Conservation (phyloP, 163 green algal species). For the Scenedesmus sp. region DNA sequence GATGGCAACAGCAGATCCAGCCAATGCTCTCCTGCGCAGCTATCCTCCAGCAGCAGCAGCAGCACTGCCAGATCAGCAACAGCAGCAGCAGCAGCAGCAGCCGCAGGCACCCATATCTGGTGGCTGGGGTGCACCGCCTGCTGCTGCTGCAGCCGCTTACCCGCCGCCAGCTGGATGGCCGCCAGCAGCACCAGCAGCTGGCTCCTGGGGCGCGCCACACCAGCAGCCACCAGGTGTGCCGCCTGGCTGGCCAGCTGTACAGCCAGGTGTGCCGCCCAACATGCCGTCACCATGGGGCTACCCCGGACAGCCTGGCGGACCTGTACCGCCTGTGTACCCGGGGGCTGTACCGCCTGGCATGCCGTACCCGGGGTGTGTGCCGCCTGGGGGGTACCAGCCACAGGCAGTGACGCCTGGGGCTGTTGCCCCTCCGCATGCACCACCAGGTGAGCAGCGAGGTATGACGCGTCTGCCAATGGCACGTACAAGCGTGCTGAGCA, state of each 20-base stretch:
- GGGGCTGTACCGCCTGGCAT: neutral
- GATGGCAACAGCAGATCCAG: constrained; percentile 46
- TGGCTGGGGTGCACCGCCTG: neutral
- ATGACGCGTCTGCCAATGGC: neutral
- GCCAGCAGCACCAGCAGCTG: neutral
- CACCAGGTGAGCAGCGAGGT: neutral
- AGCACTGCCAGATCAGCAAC: neutral
- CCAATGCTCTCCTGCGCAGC: constrained; percentile 11
- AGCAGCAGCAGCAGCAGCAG: constrained; percentile 30
- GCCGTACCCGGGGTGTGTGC: neutral
- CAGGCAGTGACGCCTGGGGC: neutral
- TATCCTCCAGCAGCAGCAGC: constrained; percentile 45
- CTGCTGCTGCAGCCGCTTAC: neutral
- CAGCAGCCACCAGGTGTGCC: neutral
- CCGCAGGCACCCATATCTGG: neutral
- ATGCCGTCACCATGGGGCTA: neutral
- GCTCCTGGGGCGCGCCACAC: neutral
- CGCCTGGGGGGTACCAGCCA: constrained; percentile 34
- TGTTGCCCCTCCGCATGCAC: neutral
- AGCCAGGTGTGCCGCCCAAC: neutral
- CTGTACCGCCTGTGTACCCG: neutral
- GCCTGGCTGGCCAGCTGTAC: neutral
- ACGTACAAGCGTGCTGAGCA: neutral
- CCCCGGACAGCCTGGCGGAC: neutral
- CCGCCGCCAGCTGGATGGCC: constrained; percentile 8